Base-by-base conservation (phyloP, 192 early-diverging fungal genomes). In the Entomortierella parvispora region DNA sequence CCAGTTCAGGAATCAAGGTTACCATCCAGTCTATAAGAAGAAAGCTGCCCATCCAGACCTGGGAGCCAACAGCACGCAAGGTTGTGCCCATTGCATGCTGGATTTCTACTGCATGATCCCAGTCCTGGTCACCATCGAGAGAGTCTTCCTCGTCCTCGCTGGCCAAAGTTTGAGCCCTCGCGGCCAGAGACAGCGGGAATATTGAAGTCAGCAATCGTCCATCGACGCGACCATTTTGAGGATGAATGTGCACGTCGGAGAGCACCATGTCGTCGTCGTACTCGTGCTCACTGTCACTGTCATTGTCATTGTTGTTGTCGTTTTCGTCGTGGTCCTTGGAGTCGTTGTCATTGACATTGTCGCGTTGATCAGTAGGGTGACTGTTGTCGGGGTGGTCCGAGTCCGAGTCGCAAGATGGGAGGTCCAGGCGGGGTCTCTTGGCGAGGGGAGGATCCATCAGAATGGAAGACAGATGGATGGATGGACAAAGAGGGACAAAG, bases 31-130 rank as follows among this genome's bases (percentile, higher is more conserved):
- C 74, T 7, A 63, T 42, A 46, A 77, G 10, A 4, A 77, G 43
- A 43, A 77, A 77, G 32, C 74, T 50, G 2, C 74, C 74, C 74
- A 77, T 68, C 74, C 74, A 77, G 4, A 77, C 74, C 23, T 77
- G 74, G 4, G 65, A 56, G 64, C 74, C 74, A 15, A 77, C 74
- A 32, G 31, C 60, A 14, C 54, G 25, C 0, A 77, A 55, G 20
- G 44, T 62, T 12, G 74, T 68, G 10, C 74, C 74, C 74, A 77
- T 77, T 17, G 65, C 28, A 23, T 77, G 66, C 22, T 54, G 54
- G 10, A 77, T 77, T 1, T 77, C 54, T n/a, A 77, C 23, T 0
- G 57, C 53, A 25, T 59, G 50, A 15, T 68, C 65, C 74, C 74
- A 77, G 17, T 5, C 2, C 15, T 37, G 32, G 4, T 63, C 55